Evolutionary conservation across 2,329 filamentous ascomycete species (phyloP).

Genomic region (Aspergillaceae sp.): DNA sequence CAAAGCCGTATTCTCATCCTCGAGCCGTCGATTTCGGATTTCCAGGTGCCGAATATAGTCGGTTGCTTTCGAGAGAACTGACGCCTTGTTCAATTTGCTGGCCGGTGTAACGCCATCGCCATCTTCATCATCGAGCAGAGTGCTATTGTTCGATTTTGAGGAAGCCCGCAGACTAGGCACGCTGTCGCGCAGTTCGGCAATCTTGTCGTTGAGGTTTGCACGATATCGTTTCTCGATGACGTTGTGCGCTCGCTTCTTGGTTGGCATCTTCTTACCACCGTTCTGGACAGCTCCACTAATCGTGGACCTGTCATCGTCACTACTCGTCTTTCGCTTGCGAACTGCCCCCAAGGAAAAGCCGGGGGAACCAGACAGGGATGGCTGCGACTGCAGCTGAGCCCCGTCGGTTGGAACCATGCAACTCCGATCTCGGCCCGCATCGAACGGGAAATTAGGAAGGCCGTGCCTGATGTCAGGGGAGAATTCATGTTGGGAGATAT

Average conservation of each 20-base stretch:
- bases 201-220: slow-evolving; percentile 95
- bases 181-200: slow-evolving; percentile 81
- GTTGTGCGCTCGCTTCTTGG: slow-evolving; percentile 93
- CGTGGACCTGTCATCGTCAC: slow-evolving; percentile 36
- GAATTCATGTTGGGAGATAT: slow-evolving; percentile 17
- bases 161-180: slow-evolving; percentile 83
- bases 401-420: slow-evolving; percentile 3
- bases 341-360: slow-evolving; percentile 21
- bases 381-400: slow-evolving; percentile 9
- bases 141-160: slow-evolving; percentile 48
- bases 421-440: slow-evolving; percentile 6
- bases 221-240: slow-evolving; percentile 97
- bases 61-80: slow-evolving; percentile 86
- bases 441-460: slow-evolving; percentile 20
- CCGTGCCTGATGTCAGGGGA: slow-evolving; percentile 25
- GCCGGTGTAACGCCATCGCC: slow-evolving; percentile 76
- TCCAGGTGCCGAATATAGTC: slow-evolving; percentile 93
- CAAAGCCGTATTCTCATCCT: slow-evolving; percentile 72
- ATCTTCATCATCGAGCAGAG: slow-evolving; percentile 52
- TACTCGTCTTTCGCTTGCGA: slow-evolving; percentile 63
- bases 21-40: slow-evolving; percentile 73
- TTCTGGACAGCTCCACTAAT: slow-evolving; percentile 22
- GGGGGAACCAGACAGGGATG: slow-evolving; percentile 18
- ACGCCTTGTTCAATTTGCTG: slow-evolving; percentile 97
- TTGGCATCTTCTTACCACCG: slow-evolving; percentile 46